Base-by-base conservation (phyloP, 1,284 basidiomycete species). In the Ganoderma meredithae region DNA sequence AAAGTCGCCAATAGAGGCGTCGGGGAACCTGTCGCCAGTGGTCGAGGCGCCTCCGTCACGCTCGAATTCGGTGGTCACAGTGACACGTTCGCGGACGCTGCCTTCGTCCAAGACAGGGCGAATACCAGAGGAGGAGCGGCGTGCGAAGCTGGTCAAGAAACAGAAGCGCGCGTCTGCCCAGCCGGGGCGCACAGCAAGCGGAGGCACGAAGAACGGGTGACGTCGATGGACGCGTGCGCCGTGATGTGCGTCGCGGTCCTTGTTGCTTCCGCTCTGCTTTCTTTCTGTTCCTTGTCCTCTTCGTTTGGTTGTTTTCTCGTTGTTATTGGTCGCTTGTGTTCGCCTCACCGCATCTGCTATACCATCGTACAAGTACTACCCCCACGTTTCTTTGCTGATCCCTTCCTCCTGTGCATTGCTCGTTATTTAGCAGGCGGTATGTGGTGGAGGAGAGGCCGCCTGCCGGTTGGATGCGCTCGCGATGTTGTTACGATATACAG, bases 81-180 rank as follows among this genome's bases (percentile, higher is more conserved):
- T 90, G 17, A 81, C 81, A 56, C 83, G 90, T 43, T 90, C 90
- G 75, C 83, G 86, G 70, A 92, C 90, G 41, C 69, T 92, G 66
- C 90, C 90, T 8, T 84, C 86, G 62, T 84, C 85, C 47, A 77
- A 71, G 71, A 64, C 71, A 27, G 65, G 67, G 43, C 71, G 71
- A 52, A 31, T 65, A 63, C 65, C 67, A 1, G 81, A 82, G 40
- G 81, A 82, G 41, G 82, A 84, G 49, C 79, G 79, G 65, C 80
- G 76, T 27, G 74, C 81, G 49, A 81, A 84, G 70, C 76, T 87
- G 33, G 73, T 87, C 62, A 82, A 81, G 72, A 88, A 87, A 75
- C 83, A 85, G 72, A 86, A 82, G 73, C 81, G 84, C 33, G 75
- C 77, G 22, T 82, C 83, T 55, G 74, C 78, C 47, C 83, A 83